These are phyloP conservation scores for Rhizoclosmatium sp. DNA, from an alignment of 192 early-diverging fungal genomes.

Conservation along the genomic window DNA sequence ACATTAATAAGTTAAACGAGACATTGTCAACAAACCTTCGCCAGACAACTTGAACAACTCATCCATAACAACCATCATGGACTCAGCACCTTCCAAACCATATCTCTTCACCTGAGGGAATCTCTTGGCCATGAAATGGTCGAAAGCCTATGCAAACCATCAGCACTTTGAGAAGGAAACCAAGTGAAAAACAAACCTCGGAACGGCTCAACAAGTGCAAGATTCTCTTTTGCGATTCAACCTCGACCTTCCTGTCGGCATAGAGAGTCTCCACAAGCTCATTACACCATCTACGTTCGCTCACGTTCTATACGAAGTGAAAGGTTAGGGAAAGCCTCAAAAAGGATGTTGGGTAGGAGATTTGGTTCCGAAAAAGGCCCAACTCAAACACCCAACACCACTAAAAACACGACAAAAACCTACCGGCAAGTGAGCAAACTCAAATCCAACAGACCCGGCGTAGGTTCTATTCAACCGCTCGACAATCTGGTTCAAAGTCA, in stretches of 20 bases:
- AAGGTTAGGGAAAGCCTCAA: background rate
- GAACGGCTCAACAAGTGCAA: constrained; percentile 80
- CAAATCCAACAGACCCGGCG: constrained; percentile 88
- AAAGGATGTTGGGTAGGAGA: background rate
- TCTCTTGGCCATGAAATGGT: constrained; percentile 97
- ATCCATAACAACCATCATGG: constrained; percentile 92
- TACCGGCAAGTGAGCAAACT: constrained; percentile 94
- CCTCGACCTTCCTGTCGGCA: constrained; percentile 62
- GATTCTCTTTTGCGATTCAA: constrained; percentile 76
- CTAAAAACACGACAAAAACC: constrained; percentile 12
- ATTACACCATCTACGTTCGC: constrained; percentile 89
- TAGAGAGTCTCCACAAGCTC: constrained; percentile 77
- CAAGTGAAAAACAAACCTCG: constrained; percentile 54
- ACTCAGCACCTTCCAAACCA: constrained; percentile 95
- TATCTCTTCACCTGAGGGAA: constrained; percentile 97
- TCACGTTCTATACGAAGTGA: constrained; percentile 61
- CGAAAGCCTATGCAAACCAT: constrained; percentile 73
- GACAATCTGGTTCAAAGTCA: constrained; percentile 74
- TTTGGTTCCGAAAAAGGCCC: background rate
- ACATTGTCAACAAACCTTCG: constrained; percentile 49
- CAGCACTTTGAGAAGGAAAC: background rate
- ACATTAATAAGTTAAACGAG: constrained; percentile 18
- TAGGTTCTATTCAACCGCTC: constrained; percentile 70
- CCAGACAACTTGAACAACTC: constrained; percentile 78
- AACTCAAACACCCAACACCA: background rate